A percentile compares a stretch with the other conserved stretches of the same genome.
phyloP scores from a whole-genome alignment of 768 basidiomycete species.

The Tulasnella sp. region DNA sequence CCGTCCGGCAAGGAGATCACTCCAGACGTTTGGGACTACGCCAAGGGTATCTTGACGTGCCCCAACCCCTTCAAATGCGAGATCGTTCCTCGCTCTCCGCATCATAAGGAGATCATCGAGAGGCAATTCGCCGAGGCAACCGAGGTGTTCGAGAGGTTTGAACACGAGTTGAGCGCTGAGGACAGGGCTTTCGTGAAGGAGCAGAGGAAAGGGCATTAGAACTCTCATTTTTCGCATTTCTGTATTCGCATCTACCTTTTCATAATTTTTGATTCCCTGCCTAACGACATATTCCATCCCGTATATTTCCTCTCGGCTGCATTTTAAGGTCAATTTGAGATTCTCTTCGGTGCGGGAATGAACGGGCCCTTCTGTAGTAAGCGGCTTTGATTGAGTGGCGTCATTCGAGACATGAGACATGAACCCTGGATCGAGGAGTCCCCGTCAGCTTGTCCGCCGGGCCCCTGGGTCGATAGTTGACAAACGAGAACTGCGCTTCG shows the following conservation, averaged over 20 bases:
- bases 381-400: no score
- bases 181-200: constrained; percentile 24
- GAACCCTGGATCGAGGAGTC: no score
- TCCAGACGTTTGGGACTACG: constrained; percentile 29
- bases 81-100: constrained; percentile 32
- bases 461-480: no score
- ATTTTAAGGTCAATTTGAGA: no score
- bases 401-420: no score
- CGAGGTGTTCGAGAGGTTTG: constrained; percentile 27
- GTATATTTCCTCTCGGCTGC: neutral
- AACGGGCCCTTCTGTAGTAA: no score
- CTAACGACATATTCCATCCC: no score
- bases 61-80: constrained; percentile 32
- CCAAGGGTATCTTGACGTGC: constrained; percentile 32
- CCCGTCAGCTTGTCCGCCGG: no score
- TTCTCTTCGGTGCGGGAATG: no score
- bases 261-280: neutral
- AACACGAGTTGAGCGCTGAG: constrained; percentile 29
- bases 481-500: no score
- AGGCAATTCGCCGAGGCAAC: constrained; percentile 18
- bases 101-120: constrained; percentile 33
- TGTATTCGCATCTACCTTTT: neutral
- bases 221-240: neutral
- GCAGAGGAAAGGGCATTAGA: constrained; percentile 19
- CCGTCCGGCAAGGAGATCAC: constrained; percentile 35